Evolutionary conservation across 257 asterid species (phyloP).

Genomic region (Solanum medicagineum): DNA sequence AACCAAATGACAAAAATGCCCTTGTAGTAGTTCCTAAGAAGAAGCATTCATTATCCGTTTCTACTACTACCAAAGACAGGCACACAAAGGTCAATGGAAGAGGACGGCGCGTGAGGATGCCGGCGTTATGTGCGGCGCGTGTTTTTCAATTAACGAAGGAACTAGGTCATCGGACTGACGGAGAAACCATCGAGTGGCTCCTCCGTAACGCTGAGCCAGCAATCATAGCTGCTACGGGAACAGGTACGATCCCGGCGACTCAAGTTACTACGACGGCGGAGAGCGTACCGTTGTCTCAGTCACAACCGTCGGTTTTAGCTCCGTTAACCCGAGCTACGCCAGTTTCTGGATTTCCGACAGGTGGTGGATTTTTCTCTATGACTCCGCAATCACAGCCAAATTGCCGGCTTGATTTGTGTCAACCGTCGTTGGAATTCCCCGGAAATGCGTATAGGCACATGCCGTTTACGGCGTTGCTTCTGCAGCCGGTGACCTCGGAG

Average conservation of each 20-base stretch:
- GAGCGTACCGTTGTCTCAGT: not conserved
- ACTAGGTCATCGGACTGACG: slow-evolving; percentile 66
- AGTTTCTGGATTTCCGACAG: not conserved
- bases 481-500: slow-evolving; percentile 42
- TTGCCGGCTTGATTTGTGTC: slow-evolving; percentile 41
- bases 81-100: slow-evolving; percentile 86
- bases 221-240: slow-evolving; percentile 55
- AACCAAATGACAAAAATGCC: not conserved
- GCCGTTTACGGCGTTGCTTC: slow-evolving; percentile 61
- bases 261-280: slow-evolving; percentile 15
- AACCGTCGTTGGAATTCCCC: slow-evolving; percentile 24
- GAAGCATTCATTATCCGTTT: not conserved
- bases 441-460: slow-evolving; percentile 28
- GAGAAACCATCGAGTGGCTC: slow-evolving; percentile 86
- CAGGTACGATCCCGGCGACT: slow-evolving; percentile 44
- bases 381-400: slow-evolving; percentile 5
- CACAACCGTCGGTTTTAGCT: slow-evolving; percentile 8
- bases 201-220: slow-evolving; percentile 60
- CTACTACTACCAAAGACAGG: slow-evolving; percentile 36
- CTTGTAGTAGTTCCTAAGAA: not conserved
- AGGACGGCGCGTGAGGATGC: slow-evolving; percentile 80
- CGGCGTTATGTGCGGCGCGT: slow-evolving; percentile 69
- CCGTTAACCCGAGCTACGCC: not conserved
- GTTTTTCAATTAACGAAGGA: slow-evolving; percentile 75
- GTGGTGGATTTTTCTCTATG: not conserved